Evolutionary conservation across 2,329 filamentous ascomycete genomes (phyloP), one percentile per base, ranked within the genome.

Genomic region (Fonsecaea multimorphosa): DNA sequence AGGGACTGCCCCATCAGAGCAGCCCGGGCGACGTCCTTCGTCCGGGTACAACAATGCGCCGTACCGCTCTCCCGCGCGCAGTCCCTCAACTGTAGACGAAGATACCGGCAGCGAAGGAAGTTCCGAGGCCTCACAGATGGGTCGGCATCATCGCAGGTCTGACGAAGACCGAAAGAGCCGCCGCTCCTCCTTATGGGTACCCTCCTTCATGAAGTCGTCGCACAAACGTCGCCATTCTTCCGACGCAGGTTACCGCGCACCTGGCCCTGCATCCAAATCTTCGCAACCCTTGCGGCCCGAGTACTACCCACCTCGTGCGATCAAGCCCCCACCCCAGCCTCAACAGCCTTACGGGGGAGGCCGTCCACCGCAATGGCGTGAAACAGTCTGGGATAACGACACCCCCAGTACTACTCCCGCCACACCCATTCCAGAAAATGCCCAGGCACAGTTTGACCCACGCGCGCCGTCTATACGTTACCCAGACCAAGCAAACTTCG

Each of bases 41-140:
- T 65, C 65, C 29, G 66, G 32, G 12, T 65, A 69, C 52, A 66
- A 62, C 34, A 38, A 53, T 40, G 9, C 24, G 12, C 58, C 57
- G 16, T 65, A 70, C 53, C 62, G 65, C 31, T 68, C 68, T 14
- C 69, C 70, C 16, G 62, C 60, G 2, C 65, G 68, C 29, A 68
- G 60, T 27, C 63, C 65, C 7, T 67, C 67, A 11, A 69, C 69
- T 24, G 67, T 68, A 24, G 63, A 67, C 31, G 65, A 70, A 68
- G 65, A 66, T 38, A 65, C 54, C 1, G 69, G 65, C 19, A 68
- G 70, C 46, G 72, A 77, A 56, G 75, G 75, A 44, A 74, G 72
- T 60, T 74, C 76, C 16, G 76, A 78, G 63, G 72, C 76, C 19
- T 68, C 73, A 4, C 65, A 74, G 14, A 62, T 66, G 2, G 72